Conservation (phyloP, 495 filamentous ascomycete genomes). For the Xylaria curta region DNA sequence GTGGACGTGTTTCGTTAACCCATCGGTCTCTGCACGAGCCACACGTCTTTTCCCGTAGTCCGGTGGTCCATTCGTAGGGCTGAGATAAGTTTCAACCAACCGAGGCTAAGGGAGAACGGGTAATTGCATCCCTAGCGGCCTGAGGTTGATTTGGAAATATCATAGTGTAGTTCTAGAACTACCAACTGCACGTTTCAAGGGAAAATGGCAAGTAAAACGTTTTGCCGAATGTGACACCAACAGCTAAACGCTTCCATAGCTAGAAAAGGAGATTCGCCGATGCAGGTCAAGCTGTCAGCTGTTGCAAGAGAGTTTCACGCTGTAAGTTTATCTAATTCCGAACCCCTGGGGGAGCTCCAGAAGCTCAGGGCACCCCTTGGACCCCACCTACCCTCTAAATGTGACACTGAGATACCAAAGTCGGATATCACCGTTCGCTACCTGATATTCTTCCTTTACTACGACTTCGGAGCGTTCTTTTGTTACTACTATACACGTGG, state of each 20-base stretch:
- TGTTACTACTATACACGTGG: slow-evolving; percentile 3
- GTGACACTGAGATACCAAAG: neutral
- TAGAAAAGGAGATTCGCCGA: neutral
- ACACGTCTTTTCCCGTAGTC: neutral
- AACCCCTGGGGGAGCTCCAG: slow-evolving; percentile 6
- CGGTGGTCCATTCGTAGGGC: slow-evolving; percentile 22
- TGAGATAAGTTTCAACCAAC: slow-evolving; percentile 14
- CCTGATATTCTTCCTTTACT: neutral
- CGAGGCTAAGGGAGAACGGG: neutral
- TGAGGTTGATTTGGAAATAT: neutral
- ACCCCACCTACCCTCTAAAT: neutral
- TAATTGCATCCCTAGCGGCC: neutral
- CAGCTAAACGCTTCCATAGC: neutral
- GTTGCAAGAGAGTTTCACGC: slow-evolving; percentile 18
- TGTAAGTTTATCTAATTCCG: neutral
- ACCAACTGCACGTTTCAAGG: neutral
- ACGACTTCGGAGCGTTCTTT: neutral
- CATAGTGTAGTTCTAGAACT: neutral
- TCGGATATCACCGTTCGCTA: neutral
- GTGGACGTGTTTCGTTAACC: slow-evolving; percentile 4
- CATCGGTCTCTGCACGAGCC: slow-evolving; percentile 6
- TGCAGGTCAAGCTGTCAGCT: slow-evolving; percentile 13
- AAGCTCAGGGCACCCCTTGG: slow-evolving; percentile 3
- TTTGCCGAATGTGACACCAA: neutral
- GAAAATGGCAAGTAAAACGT: neutral